Percentiles rank a stretch among this genome's conserved stretches.
Conservation (phyloP, 495 filamentous ascomycete species). For the Penicillium cosmopolitanum region DNA sequence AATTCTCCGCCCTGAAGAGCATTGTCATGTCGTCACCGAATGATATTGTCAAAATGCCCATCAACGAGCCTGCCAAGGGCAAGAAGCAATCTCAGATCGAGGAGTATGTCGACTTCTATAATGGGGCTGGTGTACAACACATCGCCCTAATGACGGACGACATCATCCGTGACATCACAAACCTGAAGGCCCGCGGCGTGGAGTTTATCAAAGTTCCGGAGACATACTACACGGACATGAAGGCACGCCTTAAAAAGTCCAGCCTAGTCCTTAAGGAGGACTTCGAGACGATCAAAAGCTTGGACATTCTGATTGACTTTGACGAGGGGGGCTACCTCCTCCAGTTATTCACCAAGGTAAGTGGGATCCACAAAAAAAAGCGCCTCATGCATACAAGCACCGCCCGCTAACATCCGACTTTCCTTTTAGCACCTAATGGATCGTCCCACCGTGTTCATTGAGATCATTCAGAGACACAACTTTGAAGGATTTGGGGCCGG, state of each 20-base stretch:
- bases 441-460: conserved; percentile 89
- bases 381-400: not conserved
- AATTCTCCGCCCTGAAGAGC: conserved; percentile 81
- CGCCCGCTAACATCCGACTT: conserved; percentile 22
- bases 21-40: conserved; percentile 88
- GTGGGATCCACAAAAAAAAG: conserved; percentile 10
- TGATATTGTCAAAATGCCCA: conserved; percentile 89
- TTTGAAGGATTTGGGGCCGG: conserved; percentile 91
- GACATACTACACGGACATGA: conserved; percentile 81
- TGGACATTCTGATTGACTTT: conserved; percentile 90
- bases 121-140: conserved; percentile 86
- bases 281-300: conserved; percentile 67
- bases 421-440: conserved; percentile 76
- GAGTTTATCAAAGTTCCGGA: conserved; percentile 86
- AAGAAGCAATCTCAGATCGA: conserved; percentile 89
- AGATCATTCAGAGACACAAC: conserved; percentile 87
- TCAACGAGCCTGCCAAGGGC: conserved; percentile 91
- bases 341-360: conserved; percentile 81
- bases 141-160: conserved; percentile 81
- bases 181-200: conserved; percentile 76
- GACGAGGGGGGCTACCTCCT: conserved; percentile 86
- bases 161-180: conserved; percentile 73
- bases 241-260: conserved; percentile 60
- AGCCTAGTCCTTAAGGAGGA: conserved; percentile 68
- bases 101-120: conserved; percentile 88